Percentiles rank a stretch among this genome's conserved stretches.
Conservation (phyloP, 352 stramenopile genomes). For the Globisporangium barbulae region DNA sequence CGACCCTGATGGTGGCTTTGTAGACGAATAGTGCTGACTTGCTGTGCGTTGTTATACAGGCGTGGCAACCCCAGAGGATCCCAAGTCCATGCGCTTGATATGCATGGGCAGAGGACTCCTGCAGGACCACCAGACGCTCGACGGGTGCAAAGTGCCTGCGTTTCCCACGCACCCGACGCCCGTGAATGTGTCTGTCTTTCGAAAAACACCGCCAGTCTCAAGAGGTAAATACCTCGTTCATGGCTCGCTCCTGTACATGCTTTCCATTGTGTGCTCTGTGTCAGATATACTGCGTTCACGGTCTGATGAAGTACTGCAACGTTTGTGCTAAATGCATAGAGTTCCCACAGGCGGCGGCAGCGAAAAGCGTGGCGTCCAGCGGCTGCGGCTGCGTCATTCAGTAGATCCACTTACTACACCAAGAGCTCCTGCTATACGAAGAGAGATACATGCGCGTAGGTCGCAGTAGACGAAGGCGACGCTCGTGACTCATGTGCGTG, state of each 20-base stretch:
- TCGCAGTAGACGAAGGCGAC: background rate
- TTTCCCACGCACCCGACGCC: slow-evolving; percentile 94
- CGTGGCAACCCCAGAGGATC: slow-evolving; percentile 41
- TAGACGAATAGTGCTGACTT: background rate
- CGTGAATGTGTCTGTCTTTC: slow-evolving; percentile 91
- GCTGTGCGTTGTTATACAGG: slow-evolving; percentile 22
- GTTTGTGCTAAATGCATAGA: slow-evolving; percentile 19
- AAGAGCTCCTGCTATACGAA: background rate
- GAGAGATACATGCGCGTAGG: background rate
- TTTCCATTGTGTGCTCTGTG: too few species aligned
- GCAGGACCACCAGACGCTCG: slow-evolving; percentile 87
- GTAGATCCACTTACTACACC: background rate
- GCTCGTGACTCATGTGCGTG: background rate
- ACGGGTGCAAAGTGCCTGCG: slow-evolving; percentile 77
- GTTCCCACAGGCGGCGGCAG: slow-evolving; percentile 16
- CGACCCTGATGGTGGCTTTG: background rate
- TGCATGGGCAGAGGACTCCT: slow-evolving; percentile 94
- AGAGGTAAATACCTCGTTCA: slow-evolving; percentile 22
- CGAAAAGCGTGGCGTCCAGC: slow-evolving; percentile 43
- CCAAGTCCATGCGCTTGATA: slow-evolving; percentile 86
- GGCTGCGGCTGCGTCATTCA: slow-evolving; percentile 50
- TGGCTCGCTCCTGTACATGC: too few species aligned
- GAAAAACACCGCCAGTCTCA: slow-evolving; percentile 28
- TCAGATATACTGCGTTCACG: too few species aligned
- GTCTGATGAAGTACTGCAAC: too few species aligned